These are phyloP conservation scores for Candida mesenterica DNA, from an alignment of 1,139 yeast genomes.

Conservation along the genomic window DNA sequence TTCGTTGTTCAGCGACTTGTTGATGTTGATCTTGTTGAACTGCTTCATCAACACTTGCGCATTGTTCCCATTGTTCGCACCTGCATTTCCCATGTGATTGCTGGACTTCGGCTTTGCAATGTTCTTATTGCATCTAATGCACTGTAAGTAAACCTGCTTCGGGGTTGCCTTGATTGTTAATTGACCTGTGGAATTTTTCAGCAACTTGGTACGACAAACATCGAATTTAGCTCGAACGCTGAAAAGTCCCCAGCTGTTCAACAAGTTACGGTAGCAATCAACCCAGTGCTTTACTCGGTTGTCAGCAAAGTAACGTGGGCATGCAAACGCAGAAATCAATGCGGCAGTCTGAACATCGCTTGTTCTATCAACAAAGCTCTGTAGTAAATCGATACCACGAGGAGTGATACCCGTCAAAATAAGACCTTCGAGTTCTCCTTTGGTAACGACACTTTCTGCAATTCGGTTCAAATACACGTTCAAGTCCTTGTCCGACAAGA, in stretches of 20 bases:
- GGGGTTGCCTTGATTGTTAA: conserved; percentile 54
- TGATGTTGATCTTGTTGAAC: conserved; percentile 32
- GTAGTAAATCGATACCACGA: conserved; percentile 74
- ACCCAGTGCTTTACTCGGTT: conserved; percentile 75
- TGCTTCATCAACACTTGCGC: conserved; percentile 37
- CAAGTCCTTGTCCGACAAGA: conserved; percentile 75
- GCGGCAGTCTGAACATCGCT: conserved; percentile 94
- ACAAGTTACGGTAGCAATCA: conserved; percentile 64
- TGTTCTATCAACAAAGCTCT: conserved; percentile 84
- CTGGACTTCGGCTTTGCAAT: conserved; percentile 37
- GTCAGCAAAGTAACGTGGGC: conserved; percentile 79
- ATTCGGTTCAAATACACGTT: conserved; percentile 65
- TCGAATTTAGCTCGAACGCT: conserved; percentile 80
- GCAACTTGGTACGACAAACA: conserved; percentile 67
- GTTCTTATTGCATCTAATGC: conserved; percentile 77
- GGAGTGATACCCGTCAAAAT: conserved; percentile 89
- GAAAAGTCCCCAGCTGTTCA: conserved; percentile 85
- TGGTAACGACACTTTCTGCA: conserved; percentile 65
- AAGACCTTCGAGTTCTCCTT: conserved; percentile 89
- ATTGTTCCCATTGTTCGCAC: conserved; percentile 15
- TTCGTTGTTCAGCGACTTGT: conserved; percentile 18
- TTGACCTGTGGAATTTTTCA: conserved; percentile 51
- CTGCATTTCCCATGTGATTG: conserved; percentile 7
- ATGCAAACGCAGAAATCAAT: conserved; percentile 72
- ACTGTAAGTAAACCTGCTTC: conserved; percentile 76